Conservation (phyloP, 805 yeast genomes). For the Candida xyloterini region DNA sequence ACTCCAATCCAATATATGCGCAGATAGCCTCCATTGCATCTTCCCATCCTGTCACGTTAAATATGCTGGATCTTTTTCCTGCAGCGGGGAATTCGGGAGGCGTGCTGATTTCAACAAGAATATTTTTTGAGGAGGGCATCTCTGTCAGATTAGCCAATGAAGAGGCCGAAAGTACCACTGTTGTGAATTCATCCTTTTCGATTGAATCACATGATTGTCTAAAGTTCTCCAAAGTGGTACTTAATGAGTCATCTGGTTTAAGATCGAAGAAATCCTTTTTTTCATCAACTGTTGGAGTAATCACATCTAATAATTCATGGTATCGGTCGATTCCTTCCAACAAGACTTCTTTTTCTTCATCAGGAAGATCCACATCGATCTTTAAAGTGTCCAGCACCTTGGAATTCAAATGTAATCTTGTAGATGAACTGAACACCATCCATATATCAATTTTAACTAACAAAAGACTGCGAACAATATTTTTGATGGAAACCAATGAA, state of each 20-base stretch:
- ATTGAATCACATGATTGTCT: background rate
- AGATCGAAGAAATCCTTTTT: background rate
- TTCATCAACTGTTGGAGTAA: slow-evolving; percentile 13
- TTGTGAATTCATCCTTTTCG: slow-evolving; percentile 16
- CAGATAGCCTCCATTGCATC: slow-evolving; percentile 37
- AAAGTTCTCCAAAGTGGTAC: background rate
- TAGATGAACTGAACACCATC: slow-evolving; percentile 23
- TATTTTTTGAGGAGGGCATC: slow-evolving; percentile 21
- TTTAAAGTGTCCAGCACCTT: slow-evolving; percentile 15
- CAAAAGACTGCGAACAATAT: slow-evolving; percentile 29
- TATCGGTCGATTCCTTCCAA: slow-evolving; percentile 19
- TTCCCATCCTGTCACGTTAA: slow-evolving; percentile 32
- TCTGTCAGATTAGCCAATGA: slow-evolving; percentile 16
- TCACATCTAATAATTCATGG: slow-evolving; percentile 7
- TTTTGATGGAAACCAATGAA: slow-evolving; percentile 27
- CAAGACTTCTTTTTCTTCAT: slow-evolving; percentile 9
- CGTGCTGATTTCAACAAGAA: slow-evolving; percentile 29
- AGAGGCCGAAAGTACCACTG: slow-evolving; percentile 28
- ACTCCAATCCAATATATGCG: slow-evolving; percentile 30
- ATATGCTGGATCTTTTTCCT: slow-evolving; percentile 17
- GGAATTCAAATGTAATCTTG: slow-evolving; percentile 11
- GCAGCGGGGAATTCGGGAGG: slow-evolving; percentile 11
- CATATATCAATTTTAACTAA: slow-evolving; percentile 30
- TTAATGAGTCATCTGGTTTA: background rate
- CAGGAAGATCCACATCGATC: slow-evolving; percentile 8